phyloP scores from a whole-genome alignment of 164 flowering plant genomes.

The Magnolia officinalis region DNA sequence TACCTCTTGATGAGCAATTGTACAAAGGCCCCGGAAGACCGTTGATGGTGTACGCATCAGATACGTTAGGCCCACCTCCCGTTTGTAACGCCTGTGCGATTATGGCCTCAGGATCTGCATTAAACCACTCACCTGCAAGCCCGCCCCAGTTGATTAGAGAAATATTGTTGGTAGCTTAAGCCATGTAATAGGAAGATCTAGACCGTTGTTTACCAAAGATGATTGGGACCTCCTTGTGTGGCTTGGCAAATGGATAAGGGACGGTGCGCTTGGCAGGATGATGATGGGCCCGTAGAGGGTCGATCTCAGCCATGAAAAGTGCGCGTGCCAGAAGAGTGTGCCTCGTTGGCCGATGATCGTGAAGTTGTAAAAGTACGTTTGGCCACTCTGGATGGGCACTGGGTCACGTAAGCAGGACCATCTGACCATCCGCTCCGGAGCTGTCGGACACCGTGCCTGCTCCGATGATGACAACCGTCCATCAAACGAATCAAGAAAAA shows the following conservation, averaged over 20 bases:
- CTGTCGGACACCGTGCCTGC: conserved; percentile 52
- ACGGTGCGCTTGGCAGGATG: conserved; percentile 31
- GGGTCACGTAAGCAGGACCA: conserved; percentile 54
- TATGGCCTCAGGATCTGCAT: conserved; percentile 44
- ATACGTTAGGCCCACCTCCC: conserved; percentile 52
- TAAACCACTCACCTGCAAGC: conserved; percentile 53
- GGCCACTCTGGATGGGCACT: conserved; percentile 50
- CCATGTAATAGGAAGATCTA: too few relatives aligned
- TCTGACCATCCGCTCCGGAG: conserved; percentile 50
- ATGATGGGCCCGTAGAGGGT: conserved; percentile 48
- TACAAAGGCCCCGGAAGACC: conserved; percentile 56
- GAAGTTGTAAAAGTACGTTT: conserved; percentile 47
- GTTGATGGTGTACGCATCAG: conserved; percentile 56
- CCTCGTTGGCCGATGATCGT: conserved; percentile 50
- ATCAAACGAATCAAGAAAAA: too few relatives aligned
- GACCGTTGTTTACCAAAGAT: conserved; percentile 34
- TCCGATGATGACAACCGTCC: neutral
- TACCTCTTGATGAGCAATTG: conserved; percentile 45
- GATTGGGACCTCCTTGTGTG: conserved; percentile 45
- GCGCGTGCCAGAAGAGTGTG: conserved; percentile 52
- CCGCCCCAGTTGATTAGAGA: neutral
- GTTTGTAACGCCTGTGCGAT: conserved; percentile 39
- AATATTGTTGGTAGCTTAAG: too few relatives aligned
- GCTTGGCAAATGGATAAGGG: conserved; percentile 46
- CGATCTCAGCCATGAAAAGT: conserved; percentile 44